Conservation (phyloP, 2,329 filamentous ascomycete genomes). For the Phoma herbarum region DNA sequence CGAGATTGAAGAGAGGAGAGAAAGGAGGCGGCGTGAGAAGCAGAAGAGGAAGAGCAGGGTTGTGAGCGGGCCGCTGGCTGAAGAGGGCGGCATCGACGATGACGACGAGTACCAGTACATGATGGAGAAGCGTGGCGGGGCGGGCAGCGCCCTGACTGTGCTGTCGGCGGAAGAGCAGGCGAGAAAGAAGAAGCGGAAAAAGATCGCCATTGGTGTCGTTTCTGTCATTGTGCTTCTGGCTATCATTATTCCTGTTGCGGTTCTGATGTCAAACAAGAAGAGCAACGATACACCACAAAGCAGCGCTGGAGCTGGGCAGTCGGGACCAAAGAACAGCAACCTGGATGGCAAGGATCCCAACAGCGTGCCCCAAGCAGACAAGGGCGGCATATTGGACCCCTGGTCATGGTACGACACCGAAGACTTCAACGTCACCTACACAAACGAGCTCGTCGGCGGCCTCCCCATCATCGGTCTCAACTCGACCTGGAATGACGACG, state of each 20-base stretch:
- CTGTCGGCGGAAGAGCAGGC: constrained; percentile 53
- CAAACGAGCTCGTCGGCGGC: constrained; percentile 80
- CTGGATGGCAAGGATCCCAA: constrained; percentile 55
- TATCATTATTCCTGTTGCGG: constrained; percentile 59
- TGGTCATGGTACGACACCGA: constrained; percentile 90
- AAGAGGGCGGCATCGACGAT: constrained; percentile 55
- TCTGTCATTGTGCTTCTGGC: constrained; percentile 53
- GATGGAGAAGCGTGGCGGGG: constrained; percentile 55
- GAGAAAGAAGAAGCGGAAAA: constrained; percentile 58
- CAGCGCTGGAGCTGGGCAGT: constrained; percentile 28
- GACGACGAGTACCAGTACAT: constrained; percentile 51
- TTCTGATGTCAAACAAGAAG: constrained; percentile 57
- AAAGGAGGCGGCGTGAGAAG: constrained; percentile 53
- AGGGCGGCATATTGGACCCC: constrained; percentile 83
- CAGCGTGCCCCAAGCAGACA: constrained; percentile 64
- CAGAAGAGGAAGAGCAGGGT: constrained; percentile 53
- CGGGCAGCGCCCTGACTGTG: constrained; percentile 43
- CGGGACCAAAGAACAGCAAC: constrained; percentile 55
- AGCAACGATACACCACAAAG: constrained; percentile 28
- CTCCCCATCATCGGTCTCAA: constrained; percentile 92
- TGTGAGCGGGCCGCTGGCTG: constrained; percentile 58
- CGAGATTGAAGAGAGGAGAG: constrained; percentile 50
- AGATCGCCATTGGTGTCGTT: constrained; percentile 58
- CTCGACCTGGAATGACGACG: constrained; percentile 84
- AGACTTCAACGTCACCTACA: constrained; percentile 96